Conservation (phyloP, 345 rosid species). For the Gossypium herbaceum region DNA sequence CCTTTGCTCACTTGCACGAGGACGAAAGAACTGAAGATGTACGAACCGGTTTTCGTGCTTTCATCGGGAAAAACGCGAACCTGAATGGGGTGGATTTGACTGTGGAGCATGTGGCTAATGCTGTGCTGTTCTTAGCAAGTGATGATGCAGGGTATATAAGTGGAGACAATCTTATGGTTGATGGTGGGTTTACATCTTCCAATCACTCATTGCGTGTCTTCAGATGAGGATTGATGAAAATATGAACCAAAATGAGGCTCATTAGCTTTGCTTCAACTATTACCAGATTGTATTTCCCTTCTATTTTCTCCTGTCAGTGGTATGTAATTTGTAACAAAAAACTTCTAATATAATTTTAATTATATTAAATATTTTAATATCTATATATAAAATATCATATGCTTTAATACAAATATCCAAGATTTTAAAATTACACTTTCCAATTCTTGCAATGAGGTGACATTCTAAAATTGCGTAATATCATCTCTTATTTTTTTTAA, state of each 20-base stretch:
- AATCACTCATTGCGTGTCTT: slow-evolving; percentile 65
- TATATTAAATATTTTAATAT: too few relatives aligned
- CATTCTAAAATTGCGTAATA: too few relatives aligned
- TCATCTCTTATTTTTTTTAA: too few relatives aligned
- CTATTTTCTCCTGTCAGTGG: too few relatives aligned
- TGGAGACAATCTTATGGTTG: slow-evolving; percentile 80
- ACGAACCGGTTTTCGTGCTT: slow-evolving; percentile 43
- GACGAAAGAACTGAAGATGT: slow-evolving; percentile 73
- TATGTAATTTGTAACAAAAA: too few relatives aligned
- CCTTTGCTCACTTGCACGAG: slow-evolving; percentile 69
- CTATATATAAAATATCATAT: too few relatives aligned
- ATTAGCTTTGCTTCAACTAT: not conserved
- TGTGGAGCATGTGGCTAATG: slow-evolving; percentile 67
- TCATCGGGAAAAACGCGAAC: slow-evolving; percentile 53
- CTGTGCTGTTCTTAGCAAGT: slow-evolving; percentile 75
- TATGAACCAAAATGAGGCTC: not conserved
- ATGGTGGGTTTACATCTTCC: slow-evolving; percentile 73
- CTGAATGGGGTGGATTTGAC: slow-evolving; percentile 75
- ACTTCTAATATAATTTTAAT: too few relatives aligned
- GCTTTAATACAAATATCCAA: too few relatives aligned
- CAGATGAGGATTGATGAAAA: slow-evolving; percentile 34
- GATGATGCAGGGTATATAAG: slow-evolving; percentile 86
- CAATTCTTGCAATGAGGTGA: too few relatives aligned
- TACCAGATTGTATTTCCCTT: not conserved
- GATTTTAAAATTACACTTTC: too few relatives aligned